These are phyloP conservation scores for Talaromyces liani DNA, from an alignment of 495 filamentous ascomycete genomes.

Conservation along the genomic window DNA sequence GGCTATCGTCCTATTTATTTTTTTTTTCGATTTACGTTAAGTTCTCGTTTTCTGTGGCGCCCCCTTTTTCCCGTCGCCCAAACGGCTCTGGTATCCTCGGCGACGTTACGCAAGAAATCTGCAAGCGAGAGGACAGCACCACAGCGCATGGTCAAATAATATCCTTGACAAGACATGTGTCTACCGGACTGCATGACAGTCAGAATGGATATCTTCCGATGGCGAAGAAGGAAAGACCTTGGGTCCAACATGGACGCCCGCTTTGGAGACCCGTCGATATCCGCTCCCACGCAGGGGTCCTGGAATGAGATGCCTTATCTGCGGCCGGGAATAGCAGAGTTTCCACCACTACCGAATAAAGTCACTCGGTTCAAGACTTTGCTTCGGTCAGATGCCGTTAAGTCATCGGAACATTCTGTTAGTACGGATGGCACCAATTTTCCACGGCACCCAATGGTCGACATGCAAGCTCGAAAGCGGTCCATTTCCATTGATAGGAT, in stretches of 20 bases:
- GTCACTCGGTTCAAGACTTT: constrained; percentile 1
- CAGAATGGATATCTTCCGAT: constrained; percentile 13
- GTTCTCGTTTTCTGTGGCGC: background rate
- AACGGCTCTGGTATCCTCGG: background rate
- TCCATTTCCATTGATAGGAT: background rate
- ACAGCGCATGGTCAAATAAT: background rate
- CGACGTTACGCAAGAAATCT: background rate
- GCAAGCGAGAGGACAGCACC: background rate
- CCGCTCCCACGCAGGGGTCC: constrained; percentile 34
- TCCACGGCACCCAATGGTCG: constrained; percentile 1
- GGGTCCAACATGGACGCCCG: constrained; percentile 34
- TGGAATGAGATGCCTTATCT: constrained; percentile 27
- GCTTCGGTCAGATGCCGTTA: background rate
- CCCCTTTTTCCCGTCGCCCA: background rate
- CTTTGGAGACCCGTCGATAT: constrained; percentile 38
- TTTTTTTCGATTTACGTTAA: background rate
- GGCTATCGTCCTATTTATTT: background rate
- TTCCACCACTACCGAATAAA: background rate
- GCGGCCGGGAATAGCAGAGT: background rate
- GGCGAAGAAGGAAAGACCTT: constrained; percentile 31
- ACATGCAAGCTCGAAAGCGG: background rate
- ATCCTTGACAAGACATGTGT: constrained; percentile 4
- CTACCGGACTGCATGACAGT: background rate
- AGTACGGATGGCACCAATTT: background rate
- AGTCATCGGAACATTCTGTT: background rate